Conservation (phyloP, 2,329 filamentous ascomycete species). For the Ascosphaera acerosa region DNA sequence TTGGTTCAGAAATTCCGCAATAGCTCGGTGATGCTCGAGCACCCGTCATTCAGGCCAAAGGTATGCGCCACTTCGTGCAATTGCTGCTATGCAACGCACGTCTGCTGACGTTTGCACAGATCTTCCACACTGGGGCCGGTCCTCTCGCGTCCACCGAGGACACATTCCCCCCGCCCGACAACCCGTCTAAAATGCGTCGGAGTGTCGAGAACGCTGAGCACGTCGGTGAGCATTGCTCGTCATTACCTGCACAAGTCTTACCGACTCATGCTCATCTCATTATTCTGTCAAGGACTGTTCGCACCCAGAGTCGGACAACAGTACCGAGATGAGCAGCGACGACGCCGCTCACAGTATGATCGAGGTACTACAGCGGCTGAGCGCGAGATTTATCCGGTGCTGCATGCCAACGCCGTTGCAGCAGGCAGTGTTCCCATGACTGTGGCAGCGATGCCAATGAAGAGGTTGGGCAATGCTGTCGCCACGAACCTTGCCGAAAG, state of each 20-base stretch:
- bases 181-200: slow-evolving; percentile 64
- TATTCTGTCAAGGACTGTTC: slow-evolving; percentile 38
- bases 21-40: slow-evolving; percentile 83
- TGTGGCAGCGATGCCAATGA: too few species aligned
- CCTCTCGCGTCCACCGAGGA: slow-evolving; percentile 43
- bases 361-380: slow-evolving; percentile 51
- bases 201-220: slow-evolving; percentile 71
- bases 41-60: slow-evolving; percentile 59
- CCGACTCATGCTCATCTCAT: slow-evolving; percentile 3
- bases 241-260: slow-evolving; percentile 3
- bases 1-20: slow-evolving; percentile 90
- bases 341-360: slow-evolving; percentile 53
- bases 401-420: too few species aligned
- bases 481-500: slow-evolving; percentile 7
- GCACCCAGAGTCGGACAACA: slow-evolving; percentile 53
- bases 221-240: too few species aligned
- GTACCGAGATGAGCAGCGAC: slow-evolving; percentile 48
- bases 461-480: too few species aligned
- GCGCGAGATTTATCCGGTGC: slow-evolving; percentile 27
- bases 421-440: too few species aligned
- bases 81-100: slow-evolving; percentile 4
- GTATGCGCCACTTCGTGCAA: too few species aligned
- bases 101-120: slow-evolving; percentile 14
- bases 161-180: slow-evolving; percentile 53
- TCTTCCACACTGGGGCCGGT: slow-evolving; percentile 27